These are phyloP conservation scores for sweet orange (Citrus sinensis) DNA, from an alignment of 345 rosid species.

Conservation along the genomic window DVS_A1.0 CM039166.1:19780001-19780500, in stretches of 20 bases:
- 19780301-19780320: not conserved
- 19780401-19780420: slow-evolving; percentile 81
- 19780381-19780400: slow-evolving; percentile 89
- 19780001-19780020: too few species aligned
- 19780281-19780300: not conserved
- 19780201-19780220: not conserved
- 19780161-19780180: not conserved
- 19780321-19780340: slow-evolving; percentile 1
- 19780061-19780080: not conserved
- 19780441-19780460: slow-evolving; percentile 90
- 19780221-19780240: slow-evolving; percentile 2
- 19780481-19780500: slow-evolving; percentile 70
- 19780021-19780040: not conserved
- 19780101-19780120: not conserved
- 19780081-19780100: not conserved
- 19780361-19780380: slow-evolving; percentile 53
- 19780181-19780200: slow-evolving; percentile 7
- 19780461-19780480: slow-evolving; percentile 85
- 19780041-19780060: not conserved
- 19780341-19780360: not conserved
- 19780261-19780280: slow-evolving; percentile 5
- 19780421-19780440: slow-evolving; percentile 89
- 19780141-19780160: not conserved
- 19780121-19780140: too few species aligned
- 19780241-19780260: slow-evolving; percentile 7